phyloP scores from a whole-genome alignment of 2,329 filamentous ascomycete genomes.

The Paracoccidioides lutzii region DNA sequence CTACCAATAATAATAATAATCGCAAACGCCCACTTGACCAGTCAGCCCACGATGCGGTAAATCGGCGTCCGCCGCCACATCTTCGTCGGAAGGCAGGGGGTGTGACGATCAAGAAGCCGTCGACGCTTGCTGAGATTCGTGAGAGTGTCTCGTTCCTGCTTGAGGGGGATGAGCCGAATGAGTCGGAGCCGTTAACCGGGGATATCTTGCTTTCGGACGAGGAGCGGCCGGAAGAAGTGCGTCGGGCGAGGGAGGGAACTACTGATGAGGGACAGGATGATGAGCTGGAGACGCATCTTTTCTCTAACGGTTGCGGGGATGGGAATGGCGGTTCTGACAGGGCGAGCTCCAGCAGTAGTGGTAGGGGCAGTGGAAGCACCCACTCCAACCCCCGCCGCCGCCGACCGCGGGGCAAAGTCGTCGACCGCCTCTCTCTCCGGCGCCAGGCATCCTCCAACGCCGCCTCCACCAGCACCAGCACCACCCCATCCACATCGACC shows the following conservation, averaged over 20 bases:
- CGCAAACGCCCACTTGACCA: constrained; percentile 23
- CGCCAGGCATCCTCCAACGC: constrained; percentile 34
- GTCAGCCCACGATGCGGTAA: constrained; percentile 30
- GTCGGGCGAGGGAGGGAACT: constrained; percentile 13
- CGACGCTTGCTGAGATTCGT: constrained; percentile 66
- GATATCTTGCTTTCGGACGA: constrained; percentile 38
- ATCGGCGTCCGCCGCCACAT: constrained; percentile 42
- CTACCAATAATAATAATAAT: constrained; percentile 20
- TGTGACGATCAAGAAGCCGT: constrained; percentile 49
- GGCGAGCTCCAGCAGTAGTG: constrained; percentile 15
- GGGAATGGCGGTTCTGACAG: constrained; percentile 15
- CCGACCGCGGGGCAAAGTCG: constrained; percentile 29
- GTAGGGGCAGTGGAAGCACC: constrained; percentile 10
- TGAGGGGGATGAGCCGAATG: constrained; percentile 32
- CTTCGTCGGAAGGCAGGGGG: constrained; percentile 47
- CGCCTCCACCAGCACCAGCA: constrained; percentile 18
- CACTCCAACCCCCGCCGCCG: constrained; percentile 26
- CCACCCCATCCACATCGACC: constrained; percentile 32
- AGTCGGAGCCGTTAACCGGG: constrained; percentile 21
- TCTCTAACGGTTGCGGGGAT: constrained; percentile 1
- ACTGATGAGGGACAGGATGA: constrained; percentile 37
- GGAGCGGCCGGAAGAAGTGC: constrained; percentile 28
- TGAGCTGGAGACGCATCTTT: constrained; percentile 33
- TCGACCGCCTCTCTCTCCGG: constrained; percentile 33
- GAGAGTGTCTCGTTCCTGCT: constrained; percentile 73